Evolutionary conservation across 495 filamentous ascomycete species (phyloP), one percentile per base, ranked within the genome.

Genomic region (Xylaria longipes): DNA sequence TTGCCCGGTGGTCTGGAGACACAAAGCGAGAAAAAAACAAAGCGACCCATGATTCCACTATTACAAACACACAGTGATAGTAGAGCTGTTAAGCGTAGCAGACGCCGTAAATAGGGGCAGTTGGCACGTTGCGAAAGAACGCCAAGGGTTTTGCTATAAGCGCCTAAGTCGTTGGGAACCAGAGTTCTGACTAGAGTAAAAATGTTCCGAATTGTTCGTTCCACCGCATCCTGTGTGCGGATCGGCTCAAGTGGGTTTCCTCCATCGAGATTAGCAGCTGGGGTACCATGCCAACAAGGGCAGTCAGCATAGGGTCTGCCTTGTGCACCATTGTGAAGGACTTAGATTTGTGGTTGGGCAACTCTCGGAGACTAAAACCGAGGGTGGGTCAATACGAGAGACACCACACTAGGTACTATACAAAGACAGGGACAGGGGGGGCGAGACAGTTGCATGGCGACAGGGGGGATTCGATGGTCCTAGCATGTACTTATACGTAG

Each of bases 371-470:
- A 52, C 58, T 70, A 69, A 50, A 43, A 70, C 20, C 58, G 45
- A 56, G 37, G 35, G 57, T 35, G 57, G 56, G 57, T 48, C 57
- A 20, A 70, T 70, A 70, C 68, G 68, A 70, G 64, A 66, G 45
- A 35, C 39, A 35, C 15, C 39, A 22, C 15, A 35, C 54, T 27
- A n/a, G n/a, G n/a, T 39, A 56, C 6, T 17, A 8, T n/a, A 43
- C 29, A 39, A 22, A 31, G 46, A 64, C 45, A 58, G 57, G 57
- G 67, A n/a, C 41, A 56, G 31, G 41, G 45, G 54, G 11, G 33
- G 46, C 31, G 46, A 70, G 56, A 31, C 33, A 11, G 48, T 54
- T 54, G 58, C 58, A 70, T 64, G 58, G 68, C 46, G 31, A 70
- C 68, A 54, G 25, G 68, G 68, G 46, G 12, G 9, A n/a, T 46